Percentiles rank a stretch among this genome's conserved stretches.
These are phyloP conservation scores for Ophiocordyceps camponoti-leonardi DNA, from an alignment of 2,329 filamentous ascomycete species.

Conservation along the genomic window DNA sequence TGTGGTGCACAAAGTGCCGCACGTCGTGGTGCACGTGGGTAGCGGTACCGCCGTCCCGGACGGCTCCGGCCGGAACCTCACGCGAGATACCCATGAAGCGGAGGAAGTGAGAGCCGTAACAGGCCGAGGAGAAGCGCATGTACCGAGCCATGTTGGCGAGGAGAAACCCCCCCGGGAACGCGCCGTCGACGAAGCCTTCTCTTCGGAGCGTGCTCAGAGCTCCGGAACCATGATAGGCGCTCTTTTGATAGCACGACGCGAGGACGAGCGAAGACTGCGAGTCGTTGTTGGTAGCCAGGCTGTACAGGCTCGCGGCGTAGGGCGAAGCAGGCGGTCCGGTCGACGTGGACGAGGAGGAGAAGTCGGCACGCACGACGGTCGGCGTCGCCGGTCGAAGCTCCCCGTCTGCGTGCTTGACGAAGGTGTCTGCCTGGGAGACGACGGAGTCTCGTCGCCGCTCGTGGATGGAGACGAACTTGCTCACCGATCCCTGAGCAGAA, in stretches of 20 bases:
- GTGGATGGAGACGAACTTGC: conserved; percentile 32
- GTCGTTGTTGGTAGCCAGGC: conserved; percentile 32
- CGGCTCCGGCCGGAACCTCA: conserved; percentile 24
- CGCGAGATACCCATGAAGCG: conserved; percentile 44
- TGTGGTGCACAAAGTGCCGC: conserved; percentile 46
- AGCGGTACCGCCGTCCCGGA: conserved; percentile 17
- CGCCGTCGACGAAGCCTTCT: conserved; percentile 36
- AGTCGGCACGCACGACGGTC: conserved; percentile 10
- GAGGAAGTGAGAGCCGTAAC: conserved; percentile 47
- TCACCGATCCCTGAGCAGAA: conserved; percentile 17
- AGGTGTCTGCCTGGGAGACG: conserved; percentile 37
- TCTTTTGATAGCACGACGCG: conserved; percentile 29
- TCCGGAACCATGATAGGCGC: conserved; percentile 28
- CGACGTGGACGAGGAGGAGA: conserved; percentile 7
- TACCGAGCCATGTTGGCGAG: conserved; percentile 46
- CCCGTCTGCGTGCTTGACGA: conserved; percentile 30
- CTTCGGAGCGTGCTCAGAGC: conserved; percentile 29
- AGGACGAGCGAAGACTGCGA: conserved; percentile 36
- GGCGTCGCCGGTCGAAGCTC: conserved; percentile 28
- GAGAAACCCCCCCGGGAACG: conserved; percentile 42
- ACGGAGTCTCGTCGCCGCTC: conserved; percentile 35
- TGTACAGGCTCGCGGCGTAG: conserved; percentile 40
- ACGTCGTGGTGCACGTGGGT: conserved; percentile 36
- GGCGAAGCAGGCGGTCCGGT: conserved; percentile 9
- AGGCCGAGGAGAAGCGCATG: conserved; percentile 49